phyloP scores from a whole-genome alignment of 139 green algal genomes.

The Chlorella sp. region DNA sequence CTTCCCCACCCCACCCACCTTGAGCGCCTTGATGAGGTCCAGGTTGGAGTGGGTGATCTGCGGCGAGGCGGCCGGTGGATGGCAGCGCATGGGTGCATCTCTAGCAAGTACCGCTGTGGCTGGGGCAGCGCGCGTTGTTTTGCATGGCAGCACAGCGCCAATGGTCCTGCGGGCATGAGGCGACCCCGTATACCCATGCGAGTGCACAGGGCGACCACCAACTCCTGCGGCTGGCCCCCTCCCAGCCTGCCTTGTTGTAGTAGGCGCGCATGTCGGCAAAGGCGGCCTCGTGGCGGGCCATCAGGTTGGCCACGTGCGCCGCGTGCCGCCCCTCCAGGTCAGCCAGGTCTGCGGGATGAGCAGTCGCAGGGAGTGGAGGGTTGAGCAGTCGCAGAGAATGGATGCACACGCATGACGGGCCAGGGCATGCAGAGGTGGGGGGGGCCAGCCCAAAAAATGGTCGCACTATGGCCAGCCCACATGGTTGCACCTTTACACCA shows the following conservation, averaged over 20 bases:
- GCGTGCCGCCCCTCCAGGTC: constrained; percentile 2
- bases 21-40: constrained; percentile 92
- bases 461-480: not conserved
- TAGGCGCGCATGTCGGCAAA: constrained; percentile 94
- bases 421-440: not conserved
- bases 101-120: too few relatives aligned
- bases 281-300: constrained; percentile 42
- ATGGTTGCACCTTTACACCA: not conserved
- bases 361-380: too few relatives aligned
- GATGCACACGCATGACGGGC: not conserved
- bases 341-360: constrained; percentile 22
- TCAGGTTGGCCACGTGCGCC: constrained; percentile 15
- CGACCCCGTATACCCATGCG: too few relatives aligned
- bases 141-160: too few relatives aligned
- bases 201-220: too few relatives aligned
- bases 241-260: constrained; percentile 56
- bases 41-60: constrained; percentile 95
- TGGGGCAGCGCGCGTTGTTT: too few relatives aligned
- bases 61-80: constrained; percentile 60
- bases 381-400: too few relatives aligned
- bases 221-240: too few relatives aligned
- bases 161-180: too few relatives aligned
- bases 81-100: too few relatives aligned
- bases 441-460: not conserved
- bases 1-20: constrained; percentile 35